Evolutionary conservation across 202 grass and related monocot genomes (phyloP).

Genomic region (Zoysia matrella): DNA sequence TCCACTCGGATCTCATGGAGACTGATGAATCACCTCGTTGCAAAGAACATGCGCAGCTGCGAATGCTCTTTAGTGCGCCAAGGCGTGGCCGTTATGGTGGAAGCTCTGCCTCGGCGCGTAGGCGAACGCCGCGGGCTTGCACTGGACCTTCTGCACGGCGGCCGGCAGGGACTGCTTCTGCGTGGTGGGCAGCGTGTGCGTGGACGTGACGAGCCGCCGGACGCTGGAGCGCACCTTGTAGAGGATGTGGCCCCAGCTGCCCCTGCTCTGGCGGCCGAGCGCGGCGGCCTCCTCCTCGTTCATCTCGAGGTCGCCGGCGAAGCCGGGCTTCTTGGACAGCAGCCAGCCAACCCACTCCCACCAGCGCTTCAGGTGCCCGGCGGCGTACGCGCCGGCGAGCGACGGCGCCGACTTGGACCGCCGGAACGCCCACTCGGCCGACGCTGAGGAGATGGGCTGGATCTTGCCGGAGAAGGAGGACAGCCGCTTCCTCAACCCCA

Average conservation of each 20-base stretch:
- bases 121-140: slow-evolving; percentile 53
- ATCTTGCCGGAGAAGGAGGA: slow-evolving; percentile 93
- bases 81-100: slow-evolving; percentile 56
- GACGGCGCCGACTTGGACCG: slow-evolving; percentile 79
- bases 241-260: slow-evolving; percentile 77
- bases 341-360: slow-evolving; percentile 86
- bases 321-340: slow-evolving; percentile 64
- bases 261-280: slow-evolving; percentile 66
- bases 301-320: slow-evolving; percentile 89
- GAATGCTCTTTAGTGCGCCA: slow-evolving; percentile 31
- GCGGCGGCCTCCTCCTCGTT: slow-evolving; percentile 90
- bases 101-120: slow-evolving; percentile 74
- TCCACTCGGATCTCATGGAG: slow-evolving; percentile 8
- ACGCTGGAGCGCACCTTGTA: slow-evolving; percentile 77
- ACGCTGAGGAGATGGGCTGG: slow-evolving; percentile 76
- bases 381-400: slow-evolving; percentile 55
- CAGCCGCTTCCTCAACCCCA: slow-evolving; percentile 77
- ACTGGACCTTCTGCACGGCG: slow-evolving; percentile 38
- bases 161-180: slow-evolving; percentile 51
- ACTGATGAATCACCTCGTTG: not conserved
- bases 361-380: slow-evolving; percentile 58
- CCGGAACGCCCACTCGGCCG: slow-evolving; percentile 64
- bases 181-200: slow-evolving; percentile 63
- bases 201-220: slow-evolving; percentile 54
- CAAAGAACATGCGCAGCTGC: not conserved